Evolutionary conservation across 805 yeast species (phyloP).

Genomic region (Zygoascus bituminiphila): DNA sequence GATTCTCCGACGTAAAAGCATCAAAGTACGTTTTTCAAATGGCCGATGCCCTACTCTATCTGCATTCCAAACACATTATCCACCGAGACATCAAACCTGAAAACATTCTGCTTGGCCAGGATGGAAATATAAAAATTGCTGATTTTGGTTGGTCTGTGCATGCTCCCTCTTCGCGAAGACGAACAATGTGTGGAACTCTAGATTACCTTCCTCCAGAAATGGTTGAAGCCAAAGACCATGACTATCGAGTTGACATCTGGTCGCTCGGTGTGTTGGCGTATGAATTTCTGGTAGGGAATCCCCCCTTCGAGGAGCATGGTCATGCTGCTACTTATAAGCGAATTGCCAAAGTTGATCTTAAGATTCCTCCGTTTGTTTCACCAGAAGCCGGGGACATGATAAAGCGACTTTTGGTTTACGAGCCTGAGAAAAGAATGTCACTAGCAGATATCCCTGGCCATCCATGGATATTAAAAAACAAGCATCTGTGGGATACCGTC

Average conservation of each 20-base stretch:
- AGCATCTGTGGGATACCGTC: constrained; percentile 44
- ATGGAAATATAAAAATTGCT: constrained; percentile 72
- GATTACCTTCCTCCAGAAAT: constrained; percentile 95
- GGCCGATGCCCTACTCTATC: constrained; percentile 66
- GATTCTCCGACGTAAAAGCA: constrained; percentile 67
- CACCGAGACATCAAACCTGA: constrained; percentile 96
- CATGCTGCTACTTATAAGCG: constrained; percentile 65
- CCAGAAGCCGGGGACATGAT: constrained; percentile 74
- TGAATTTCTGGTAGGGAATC: constrained; percentile 79
- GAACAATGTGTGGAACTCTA: constrained; percentile 89
- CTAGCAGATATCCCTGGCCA: constrained; percentile 59
- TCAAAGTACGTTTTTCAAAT: constrained; percentile 67
- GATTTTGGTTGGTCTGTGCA: constrained; percentile 97
- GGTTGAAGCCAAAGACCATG: constrained; percentile 77
- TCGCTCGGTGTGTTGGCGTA: constrained; percentile 81
- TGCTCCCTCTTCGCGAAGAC: constrained; percentile 49
- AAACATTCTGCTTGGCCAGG: constrained; percentile 69
- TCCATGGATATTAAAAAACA: constrained; percentile 74
- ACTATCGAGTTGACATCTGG: constrained; percentile 80
- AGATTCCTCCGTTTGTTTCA: constrained; percentile 62
- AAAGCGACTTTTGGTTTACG: constrained; percentile 48
- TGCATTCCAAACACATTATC: constrained; percentile 72
- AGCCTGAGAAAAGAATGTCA: constrained; percentile 57
- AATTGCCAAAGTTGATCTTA: constrained; percentile 68
- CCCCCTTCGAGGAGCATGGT: constrained; percentile 87